phyloP scores from a whole-genome alignment of 768 basidiomycete genomes.

The Pleurotus djamor region DNA sequence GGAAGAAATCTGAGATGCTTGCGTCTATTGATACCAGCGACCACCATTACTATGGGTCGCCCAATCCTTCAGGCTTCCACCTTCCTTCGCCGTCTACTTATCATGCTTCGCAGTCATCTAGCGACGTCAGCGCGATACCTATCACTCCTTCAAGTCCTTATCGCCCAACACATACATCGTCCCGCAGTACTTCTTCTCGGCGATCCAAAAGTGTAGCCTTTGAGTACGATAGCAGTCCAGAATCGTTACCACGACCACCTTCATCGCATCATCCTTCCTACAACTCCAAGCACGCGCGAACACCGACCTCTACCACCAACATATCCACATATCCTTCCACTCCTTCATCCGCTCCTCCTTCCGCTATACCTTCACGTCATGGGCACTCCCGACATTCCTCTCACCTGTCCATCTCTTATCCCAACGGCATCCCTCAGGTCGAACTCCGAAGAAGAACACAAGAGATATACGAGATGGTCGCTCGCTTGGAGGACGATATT shows the following conservation, averaged over 20 bases:
- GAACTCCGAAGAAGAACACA: slow-evolving; percentile 3
- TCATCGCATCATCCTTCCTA: not conserved
- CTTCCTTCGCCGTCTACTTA: slow-evolving; percentile 6
- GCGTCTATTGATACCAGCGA: slow-evolving; percentile 2
- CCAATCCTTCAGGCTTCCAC: slow-evolving; percentile 2
- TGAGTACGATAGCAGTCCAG: not conserved
- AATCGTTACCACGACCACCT: not conserved
- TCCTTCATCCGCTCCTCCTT: not conserved
- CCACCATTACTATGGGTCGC: not conserved
- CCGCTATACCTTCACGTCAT: not conserved
- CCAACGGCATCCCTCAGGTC: slow-evolving; percentile 3
- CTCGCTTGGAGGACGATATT: slow-evolving; percentile 1
- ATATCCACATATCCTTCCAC: not conserved
- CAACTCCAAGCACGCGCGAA: not conserved
- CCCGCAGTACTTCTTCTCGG: slow-evolving; percentile 1
- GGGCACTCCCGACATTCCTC: slow-evolving; percentile 2
- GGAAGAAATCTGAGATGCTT: slow-evolving; percentile 2
- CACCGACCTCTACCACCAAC: not conserved
- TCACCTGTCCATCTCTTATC: not conserved
- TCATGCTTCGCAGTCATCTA: slow-evolving; percentile 4
- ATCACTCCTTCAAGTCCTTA: not conserved
- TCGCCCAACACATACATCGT: not conserved
- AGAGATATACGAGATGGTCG: slow-evolving; percentile 8
- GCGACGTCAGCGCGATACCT: not conserved
- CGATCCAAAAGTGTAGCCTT: not conserved